phyloP scores from a whole-genome alignment of 129 eudicot genomes.

The Flaveria linearis region DNA sequence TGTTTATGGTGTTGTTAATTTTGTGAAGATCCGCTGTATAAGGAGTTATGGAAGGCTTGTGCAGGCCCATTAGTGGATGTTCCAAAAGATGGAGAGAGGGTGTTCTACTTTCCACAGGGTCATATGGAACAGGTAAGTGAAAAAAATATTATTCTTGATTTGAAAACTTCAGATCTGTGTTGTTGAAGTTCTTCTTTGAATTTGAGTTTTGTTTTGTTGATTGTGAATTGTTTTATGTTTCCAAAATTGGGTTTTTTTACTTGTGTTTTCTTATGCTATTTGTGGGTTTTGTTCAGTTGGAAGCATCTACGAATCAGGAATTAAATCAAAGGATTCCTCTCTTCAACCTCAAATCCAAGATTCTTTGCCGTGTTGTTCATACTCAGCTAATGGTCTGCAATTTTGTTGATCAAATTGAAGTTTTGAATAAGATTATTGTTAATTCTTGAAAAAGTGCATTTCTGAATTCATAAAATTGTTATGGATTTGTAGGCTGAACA shows the following conservation, averaged over 20 bases:
- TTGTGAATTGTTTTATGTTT: conserved; percentile 17
- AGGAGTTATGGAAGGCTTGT: conserved; percentile 89
- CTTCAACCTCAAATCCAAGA: conserved; percentile 68
- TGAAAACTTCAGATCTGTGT: conserved; percentile 36
- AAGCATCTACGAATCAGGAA: conserved; percentile 90
- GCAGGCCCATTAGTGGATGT: conserved; percentile 94
- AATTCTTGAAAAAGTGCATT: too few species aligned
- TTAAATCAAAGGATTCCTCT: conserved; percentile 58
- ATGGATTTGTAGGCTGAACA: conserved; percentile 74
- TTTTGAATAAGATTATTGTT: background rate
- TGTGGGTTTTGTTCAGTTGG: conserved; percentile 56
- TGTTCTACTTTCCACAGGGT: conserved; percentile 90
- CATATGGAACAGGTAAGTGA: conserved; percentile 82
- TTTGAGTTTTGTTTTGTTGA: conserved; percentile 8
- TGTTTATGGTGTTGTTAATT: too few species aligned
- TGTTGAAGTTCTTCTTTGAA: background rate
- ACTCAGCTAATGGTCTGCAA: conserved; percentile 45
- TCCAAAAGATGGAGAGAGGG: conserved; percentile 61
- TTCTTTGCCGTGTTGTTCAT: conserved; percentile 75
- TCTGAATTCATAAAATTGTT: background rate
- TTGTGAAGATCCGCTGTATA: too few species aligned
- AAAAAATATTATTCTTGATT: background rate
- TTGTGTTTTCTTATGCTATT: conserved; percentile 22
- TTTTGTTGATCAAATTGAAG: conserved; percentile 12
- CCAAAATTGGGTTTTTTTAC: conserved; percentile 18